Percentiles rank a stretch among this genome's conserved stretches.
Evolutionary conservation across 1,284 basidiomycete genomes (phyloP).

Genomic region (Tremellales sp.): DNA sequence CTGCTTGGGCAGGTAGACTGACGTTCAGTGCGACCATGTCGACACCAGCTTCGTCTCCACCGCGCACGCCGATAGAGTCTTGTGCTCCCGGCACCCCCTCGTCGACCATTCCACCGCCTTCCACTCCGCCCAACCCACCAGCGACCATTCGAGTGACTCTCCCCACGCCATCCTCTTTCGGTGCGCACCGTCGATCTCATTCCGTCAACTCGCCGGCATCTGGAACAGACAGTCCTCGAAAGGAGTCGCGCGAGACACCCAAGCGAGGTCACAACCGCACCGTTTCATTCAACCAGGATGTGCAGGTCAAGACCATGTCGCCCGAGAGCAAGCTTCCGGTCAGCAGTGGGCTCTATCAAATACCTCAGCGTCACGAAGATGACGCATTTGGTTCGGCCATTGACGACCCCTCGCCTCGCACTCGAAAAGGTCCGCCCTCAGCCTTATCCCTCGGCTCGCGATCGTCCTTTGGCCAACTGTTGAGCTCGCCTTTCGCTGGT

Average conservation of each 20-base stretch:
- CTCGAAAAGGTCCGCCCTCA: conserved; percentile 5
- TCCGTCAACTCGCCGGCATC: conserved; percentile 1
- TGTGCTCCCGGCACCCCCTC: too few species aligned
- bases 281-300: not conserved
- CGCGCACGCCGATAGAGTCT: too few species aligned
- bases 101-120: too few species aligned
- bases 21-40: too few species aligned
- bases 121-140: conserved; percentile 1
- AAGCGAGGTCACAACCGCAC: not conserved
- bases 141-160: conserved; percentile 15
- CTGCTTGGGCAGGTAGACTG: too few species aligned
- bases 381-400: not conserved
- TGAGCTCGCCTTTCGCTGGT: conserved; percentile 1
- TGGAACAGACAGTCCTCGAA: not conserved
- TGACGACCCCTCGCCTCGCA: conserved; percentile 2
- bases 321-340: not conserved
- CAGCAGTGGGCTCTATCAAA: not conserved
- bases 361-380: not conserved
- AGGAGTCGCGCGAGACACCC: not conserved
- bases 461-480: not conserved
- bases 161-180: conserved; percentile 29
- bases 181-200: conserved; percentile 11
- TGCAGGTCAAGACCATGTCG: not conserved
- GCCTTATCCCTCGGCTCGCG: not conserved
- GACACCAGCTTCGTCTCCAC: too few species aligned